Percentiles rank a stretch among this genome's conserved stretches.
phyloP scores from a whole-genome alignment of 2,329 filamentous ascomycete species.

The Paracamarosporium sp. region DNA sequence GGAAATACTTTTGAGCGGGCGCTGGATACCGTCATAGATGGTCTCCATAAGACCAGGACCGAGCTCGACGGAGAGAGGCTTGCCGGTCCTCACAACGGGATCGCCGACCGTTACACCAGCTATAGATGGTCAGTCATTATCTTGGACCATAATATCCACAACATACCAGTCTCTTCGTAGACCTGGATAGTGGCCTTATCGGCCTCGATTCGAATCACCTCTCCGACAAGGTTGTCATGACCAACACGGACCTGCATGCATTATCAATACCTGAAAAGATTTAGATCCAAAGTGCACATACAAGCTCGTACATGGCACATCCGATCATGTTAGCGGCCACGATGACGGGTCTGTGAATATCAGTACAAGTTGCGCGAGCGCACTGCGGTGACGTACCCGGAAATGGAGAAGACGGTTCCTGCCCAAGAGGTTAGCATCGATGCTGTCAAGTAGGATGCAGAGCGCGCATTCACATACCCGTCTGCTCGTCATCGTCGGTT shows the following conservation, averaged over 20 bases:
- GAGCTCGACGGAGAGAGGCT: conserved; percentile 96
- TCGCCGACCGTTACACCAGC: conserved; percentile 96
- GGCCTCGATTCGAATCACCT: conserved; percentile 96
- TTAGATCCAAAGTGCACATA: conserved; percentile 52
- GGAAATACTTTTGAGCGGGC: conserved; percentile 86
- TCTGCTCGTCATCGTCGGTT: conserved; percentile 58
- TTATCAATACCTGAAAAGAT: conserved; percentile 16
- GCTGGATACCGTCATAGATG: conserved; percentile 99
- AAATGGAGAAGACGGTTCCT: conserved; percentile 75
- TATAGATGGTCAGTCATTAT: conserved; percentile 45
- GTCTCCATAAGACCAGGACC: conserved; percentile 97
- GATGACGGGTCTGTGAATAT: conserved; percentile 75
- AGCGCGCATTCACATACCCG: conserved; percentile 54
- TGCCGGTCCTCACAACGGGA: conserved; percentile 87
- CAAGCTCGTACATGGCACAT: conserved; percentile 99
- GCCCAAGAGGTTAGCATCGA: conserved; percentile 20
- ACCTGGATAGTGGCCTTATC: conserved; percentile 98
- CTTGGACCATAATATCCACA: not conserved
- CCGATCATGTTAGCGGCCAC: conserved; percentile 98
- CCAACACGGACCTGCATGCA: conserved; percentile 80
- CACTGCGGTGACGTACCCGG: conserved; percentile 56
- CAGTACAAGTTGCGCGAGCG: conserved; percentile 29
- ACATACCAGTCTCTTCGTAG: conserved; percentile 94
- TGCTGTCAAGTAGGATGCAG: not conserved
- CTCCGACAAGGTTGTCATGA: conserved; percentile 88